Evolutionary conservation across 495 filamentous ascomycete genomes (phyloP).

Genomic region (Xylaria palmicola): DNA sequence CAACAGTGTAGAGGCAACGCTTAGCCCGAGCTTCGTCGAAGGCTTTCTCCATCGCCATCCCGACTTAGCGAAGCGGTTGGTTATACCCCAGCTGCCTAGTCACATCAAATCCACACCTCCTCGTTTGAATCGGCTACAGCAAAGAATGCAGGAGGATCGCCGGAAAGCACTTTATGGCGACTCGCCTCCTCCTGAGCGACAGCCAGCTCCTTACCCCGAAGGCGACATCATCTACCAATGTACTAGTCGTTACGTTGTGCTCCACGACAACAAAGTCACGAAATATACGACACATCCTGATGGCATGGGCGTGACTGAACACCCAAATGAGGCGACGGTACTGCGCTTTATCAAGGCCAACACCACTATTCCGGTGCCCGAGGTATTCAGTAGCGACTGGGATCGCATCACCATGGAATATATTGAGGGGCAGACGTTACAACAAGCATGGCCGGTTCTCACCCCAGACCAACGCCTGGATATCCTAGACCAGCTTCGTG

Average conservation of each 20-base stretch:
- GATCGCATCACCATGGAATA: constrained; percentile 36
- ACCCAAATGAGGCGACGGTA: constrained; percentile 13
- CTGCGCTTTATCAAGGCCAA: constrained; percentile 13
- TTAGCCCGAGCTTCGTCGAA: background rate
- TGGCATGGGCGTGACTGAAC: constrained; percentile 7
- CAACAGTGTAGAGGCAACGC: background rate
- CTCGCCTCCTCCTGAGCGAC: constrained; percentile 11
- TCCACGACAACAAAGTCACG: constrained; percentile 9
- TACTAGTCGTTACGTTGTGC: constrained; percentile 9
- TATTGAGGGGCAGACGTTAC: constrained; percentile 26
- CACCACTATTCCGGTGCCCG: constrained; percentile 22
- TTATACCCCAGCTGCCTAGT: constrained; percentile 2
- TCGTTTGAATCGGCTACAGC: constrained; percentile 2
- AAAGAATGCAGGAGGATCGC: constrained; percentile 5
- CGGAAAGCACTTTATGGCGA: constrained; percentile 7
- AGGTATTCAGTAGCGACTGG: constrained; percentile 22
- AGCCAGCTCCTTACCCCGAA: constrained; percentile 13
- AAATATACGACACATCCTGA: constrained; percentile 13
- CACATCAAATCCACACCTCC: background rate
- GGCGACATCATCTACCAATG: constrained; percentile 14
- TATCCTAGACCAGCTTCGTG: constrained; percentile 11
- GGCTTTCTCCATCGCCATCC: constrained; percentile 3
- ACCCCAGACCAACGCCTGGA: constrained; percentile 16
- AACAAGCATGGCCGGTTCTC: constrained; percentile 21
- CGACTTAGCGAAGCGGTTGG: constrained; percentile 1